phyloP scores from a whole-genome alignment of 768 basidiomycete genomes.

The Collybia sordida region DNA sequence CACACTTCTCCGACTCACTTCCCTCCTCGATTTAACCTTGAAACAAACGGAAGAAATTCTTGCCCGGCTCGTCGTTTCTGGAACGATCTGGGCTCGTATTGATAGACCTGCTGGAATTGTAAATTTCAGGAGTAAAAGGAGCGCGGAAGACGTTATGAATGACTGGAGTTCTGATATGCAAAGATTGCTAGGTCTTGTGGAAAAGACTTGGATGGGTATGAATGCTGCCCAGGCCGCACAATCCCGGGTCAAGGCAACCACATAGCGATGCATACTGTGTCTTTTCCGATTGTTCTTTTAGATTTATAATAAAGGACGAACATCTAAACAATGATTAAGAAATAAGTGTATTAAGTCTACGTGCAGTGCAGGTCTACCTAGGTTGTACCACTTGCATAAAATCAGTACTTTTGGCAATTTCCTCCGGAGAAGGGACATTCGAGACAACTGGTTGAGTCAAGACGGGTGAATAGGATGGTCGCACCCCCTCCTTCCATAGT shows the following conservation, averaged over 20 bases:
- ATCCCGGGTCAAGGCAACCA: slow-evolving; percentile 49
- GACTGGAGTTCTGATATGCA: slow-evolving; percentile 98
- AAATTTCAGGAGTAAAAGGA: slow-evolving; percentile 79
- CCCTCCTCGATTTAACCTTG: slow-evolving; percentile 81
- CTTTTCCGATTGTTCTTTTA: slow-evolving; percentile 15
- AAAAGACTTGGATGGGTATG: slow-evolving; percentile 99
- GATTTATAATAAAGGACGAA: neutral
- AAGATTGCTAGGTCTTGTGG: slow-evolving; percentile 84
- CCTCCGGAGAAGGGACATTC: slow-evolving; percentile 6
- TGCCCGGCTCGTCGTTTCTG: slow-evolving; percentile 86
- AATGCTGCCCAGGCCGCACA: slow-evolving; percentile 88
- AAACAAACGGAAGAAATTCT: slow-evolving; percentile 88
- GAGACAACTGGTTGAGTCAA: slow-evolving; percentile 40
- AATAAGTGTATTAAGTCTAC: neutral
- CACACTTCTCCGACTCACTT: slow-evolving; percentile 76
- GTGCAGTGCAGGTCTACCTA: too few relatives aligned
- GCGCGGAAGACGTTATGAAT: slow-evolving; percentile 93
- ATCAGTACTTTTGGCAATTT: slow-evolving; percentile 4
- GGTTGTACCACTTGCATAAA: neutral
- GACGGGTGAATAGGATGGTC: slow-evolving; percentile 63
- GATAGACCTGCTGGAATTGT: slow-evolving; percentile 91
- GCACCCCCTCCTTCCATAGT: slow-evolving; percentile 68
- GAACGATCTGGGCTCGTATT: slow-evolving; percentile 90
- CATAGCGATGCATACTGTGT: slow-evolving; percentile 10
- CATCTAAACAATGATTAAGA: neutral